Evolutionary conservation across 306 rosid species (phyloP).

Genomic region (Dalbergia cochinchinensis): DNA sequence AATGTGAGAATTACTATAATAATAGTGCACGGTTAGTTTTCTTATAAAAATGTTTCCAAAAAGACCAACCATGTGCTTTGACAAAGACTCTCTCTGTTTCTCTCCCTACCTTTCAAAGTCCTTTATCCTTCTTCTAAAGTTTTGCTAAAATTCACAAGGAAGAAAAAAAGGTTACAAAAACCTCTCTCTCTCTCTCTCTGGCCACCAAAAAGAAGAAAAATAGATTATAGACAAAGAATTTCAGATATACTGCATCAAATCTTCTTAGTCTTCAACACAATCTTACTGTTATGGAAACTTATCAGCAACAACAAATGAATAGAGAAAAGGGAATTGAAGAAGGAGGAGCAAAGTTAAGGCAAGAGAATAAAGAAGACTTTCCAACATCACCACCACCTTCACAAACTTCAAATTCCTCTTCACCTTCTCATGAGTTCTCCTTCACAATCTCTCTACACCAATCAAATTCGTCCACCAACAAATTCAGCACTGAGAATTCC

Average conservation of each 20-base stretch:
- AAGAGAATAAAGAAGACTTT: slow-evolving; percentile 35
- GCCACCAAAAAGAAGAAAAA: slow-evolving; percentile 41
- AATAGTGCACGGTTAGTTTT: slow-evolving; percentile 27
- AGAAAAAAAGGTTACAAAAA: slow-evolving; percentile 18
- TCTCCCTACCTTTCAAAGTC: slow-evolving; percentile 56
- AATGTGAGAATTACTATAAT: not conserved
- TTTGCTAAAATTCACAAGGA: slow-evolving; percentile 51
- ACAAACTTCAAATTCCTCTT: slow-evolving; percentile 52
- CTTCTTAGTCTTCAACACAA: slow-evolving; percentile 44
- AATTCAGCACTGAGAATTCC: slow-evolving; percentile 49
- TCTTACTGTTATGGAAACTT: slow-evolving; percentile 65
- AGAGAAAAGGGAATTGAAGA: slow-evolving; percentile 47
- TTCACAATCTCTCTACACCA: slow-evolving; percentile 82
- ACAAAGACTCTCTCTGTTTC: slow-evolving; percentile 50
- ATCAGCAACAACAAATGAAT: slow-evolving; percentile 53
- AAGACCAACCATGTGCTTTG: slow-evolving; percentile 49
- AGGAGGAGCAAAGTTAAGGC: slow-evolving; percentile 9
- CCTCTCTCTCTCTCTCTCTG: slow-evolving; percentile 14
- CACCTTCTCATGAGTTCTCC: slow-evolving; percentile 93
- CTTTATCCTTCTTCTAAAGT: slow-evolving; percentile 49
- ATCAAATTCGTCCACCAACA: slow-evolving; percentile 43
- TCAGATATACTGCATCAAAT: slow-evolving; percentile 51
- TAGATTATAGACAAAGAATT: slow-evolving; percentile 42
- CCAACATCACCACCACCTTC: slow-evolving; percentile 40
- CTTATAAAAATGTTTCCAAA: slow-evolving; percentile 30